Evolutionary conservation across 2,329 filamentous ascomycete genomes (phyloP), one percentile per base, ranked within the genome.

Genomic region (Cladosporium sp.): DNA sequence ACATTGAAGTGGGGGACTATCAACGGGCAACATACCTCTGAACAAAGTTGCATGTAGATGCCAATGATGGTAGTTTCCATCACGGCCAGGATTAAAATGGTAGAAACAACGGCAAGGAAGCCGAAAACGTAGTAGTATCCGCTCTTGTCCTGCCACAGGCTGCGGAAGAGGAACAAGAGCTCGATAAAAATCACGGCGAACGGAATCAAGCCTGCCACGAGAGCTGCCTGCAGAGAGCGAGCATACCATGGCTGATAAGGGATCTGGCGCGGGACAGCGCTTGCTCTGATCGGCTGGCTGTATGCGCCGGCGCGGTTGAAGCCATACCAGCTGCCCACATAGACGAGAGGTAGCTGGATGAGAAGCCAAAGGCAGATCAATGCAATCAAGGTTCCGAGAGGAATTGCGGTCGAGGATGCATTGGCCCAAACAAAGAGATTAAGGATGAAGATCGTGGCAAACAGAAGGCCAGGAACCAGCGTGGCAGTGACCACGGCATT

Each of bases 91-190:
- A 92, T 83, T 10, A 95, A 79, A 65, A 95, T 90, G 13, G 86
- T 80, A 26, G 84, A 88, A 11, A 95, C 89, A 18, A 92, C 87
- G 8, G 89, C 88, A 68, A 95, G 79, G 80, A 94, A 96, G 13
- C 92, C 92, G 75, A 95, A 96, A 25, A 96, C 89, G 77, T 96
- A 96, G 79, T 96, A 96, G 78, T 93, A 96, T 7, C 91, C 91
- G 73, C 88, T 92, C 82, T 96, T 96, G 78, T 96, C 92, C 76
- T 93, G 90, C 91, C 92, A 95, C 36, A 96, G 78, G 58, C 90
- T 93, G 79, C 92, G 91, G 79, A 96, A 95, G 58, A 95, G 89
- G 75, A 93, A 95, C 49, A 94, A 83, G 16, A 96, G 84, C 79
- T 96, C 92, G 73, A 96, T 92, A 77, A 94, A 95, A 70, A 96